Conservation (phyloP, 257 asterid species). For the Ballota nigra region DNA sequence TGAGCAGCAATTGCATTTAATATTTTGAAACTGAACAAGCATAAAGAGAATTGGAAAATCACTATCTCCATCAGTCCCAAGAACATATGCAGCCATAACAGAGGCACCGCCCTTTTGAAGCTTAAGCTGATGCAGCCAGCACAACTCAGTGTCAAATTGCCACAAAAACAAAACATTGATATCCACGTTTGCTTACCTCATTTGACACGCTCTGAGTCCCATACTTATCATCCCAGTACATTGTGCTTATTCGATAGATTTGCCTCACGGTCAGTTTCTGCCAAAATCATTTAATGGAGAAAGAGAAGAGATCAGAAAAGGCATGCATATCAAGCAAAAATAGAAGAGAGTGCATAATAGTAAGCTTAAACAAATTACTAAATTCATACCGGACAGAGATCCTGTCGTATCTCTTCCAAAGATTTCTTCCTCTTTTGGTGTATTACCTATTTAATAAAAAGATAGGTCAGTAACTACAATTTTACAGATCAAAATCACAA, state of each 20-base stretch:
- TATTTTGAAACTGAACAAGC: not conserved
- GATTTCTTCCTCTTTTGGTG: slow-evolving; percentile 97
- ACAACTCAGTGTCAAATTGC: not conserved
- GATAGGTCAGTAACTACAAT: slow-evolving; percentile 9
- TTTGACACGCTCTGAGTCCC: slow-evolving; percentile 98
- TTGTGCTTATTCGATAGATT: slow-evolving; percentile 93
- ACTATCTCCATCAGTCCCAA: too few relatives aligned
- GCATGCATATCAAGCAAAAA: slow-evolving; percentile 2
- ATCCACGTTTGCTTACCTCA: slow-evolving; percentile 56
- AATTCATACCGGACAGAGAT: slow-evolving; percentile 87
- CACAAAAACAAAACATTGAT: not conserved
- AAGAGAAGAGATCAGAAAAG: slow-evolving; percentile 18
- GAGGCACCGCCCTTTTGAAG: too few relatives aligned
- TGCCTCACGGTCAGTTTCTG: slow-evolving; percentile 93
- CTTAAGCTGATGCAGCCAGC: too few relatives aligned
- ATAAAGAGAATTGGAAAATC: not conserved
- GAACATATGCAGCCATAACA: too few relatives aligned
- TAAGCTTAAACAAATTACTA: not conserved
- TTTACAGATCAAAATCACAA: not conserved
- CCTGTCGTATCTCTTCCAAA: slow-evolving; percentile 89
- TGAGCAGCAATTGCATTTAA: not conserved
- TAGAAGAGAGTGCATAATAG: not conserved
- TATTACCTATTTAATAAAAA: slow-evolving; percentile 59
- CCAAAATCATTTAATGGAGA: slow-evolving; percentile 4
- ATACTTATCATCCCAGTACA: slow-evolving; percentile 99